Evolutionary conservation across 2,329 filamentous ascomycete genomes (phyloP).

Genomic region (Pseudonectria buxi): DNA sequence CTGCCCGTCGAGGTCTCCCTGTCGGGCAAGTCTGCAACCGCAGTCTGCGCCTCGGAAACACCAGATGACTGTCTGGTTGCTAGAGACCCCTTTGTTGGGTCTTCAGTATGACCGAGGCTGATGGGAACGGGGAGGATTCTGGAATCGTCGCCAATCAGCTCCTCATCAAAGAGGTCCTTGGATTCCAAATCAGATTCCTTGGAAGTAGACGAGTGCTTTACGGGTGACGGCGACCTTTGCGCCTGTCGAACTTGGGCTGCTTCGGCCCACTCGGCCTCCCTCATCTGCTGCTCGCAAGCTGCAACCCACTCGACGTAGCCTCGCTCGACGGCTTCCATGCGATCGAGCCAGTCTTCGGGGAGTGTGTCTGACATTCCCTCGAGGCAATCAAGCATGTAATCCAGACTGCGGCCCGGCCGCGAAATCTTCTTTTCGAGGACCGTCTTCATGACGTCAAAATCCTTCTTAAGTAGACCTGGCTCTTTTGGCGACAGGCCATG

Average conservation of each 20-base stretch:
- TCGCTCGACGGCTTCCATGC: constrained; percentile 72
- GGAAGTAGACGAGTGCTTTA: too few species aligned
- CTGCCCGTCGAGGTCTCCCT: constrained; percentile 7
- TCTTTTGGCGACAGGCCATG: constrained; percentile 10
- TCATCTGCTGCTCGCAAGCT: constrained; percentile 66
- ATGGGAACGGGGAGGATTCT: constrained; percentile 15
- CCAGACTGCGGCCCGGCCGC: constrained; percentile 64
- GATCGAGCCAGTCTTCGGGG: constrained; percentile 80
- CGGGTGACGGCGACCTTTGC: constrained; percentile 16
- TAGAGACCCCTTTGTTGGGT: constrained; percentile 1
- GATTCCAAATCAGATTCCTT: constrained; percentile 4
- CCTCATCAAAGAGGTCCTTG: constrained; percentile 8
- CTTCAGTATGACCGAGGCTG: constrained; percentile 12
- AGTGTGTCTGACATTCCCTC: constrained; percentile 80
- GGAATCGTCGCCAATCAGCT: constrained; percentile 8
- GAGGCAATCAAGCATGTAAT: constrained; percentile 78
- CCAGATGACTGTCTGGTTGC: constrained; percentile 16
- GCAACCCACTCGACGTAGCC: constrained; percentile 77
- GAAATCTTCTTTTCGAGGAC: constrained; percentile 64
- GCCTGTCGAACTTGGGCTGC: constrained; percentile 5
- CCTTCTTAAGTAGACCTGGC: constrained; percentile 33
- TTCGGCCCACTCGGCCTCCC: constrained; percentile 53
- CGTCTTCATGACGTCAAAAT: constrained; percentile 52
- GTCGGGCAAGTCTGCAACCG: constrained; percentile 11
- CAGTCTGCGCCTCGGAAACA: constrained; percentile 18